Conservation (phyloP, 768 basidiomycete species). For the Podaxis pistillaris region DNA sequence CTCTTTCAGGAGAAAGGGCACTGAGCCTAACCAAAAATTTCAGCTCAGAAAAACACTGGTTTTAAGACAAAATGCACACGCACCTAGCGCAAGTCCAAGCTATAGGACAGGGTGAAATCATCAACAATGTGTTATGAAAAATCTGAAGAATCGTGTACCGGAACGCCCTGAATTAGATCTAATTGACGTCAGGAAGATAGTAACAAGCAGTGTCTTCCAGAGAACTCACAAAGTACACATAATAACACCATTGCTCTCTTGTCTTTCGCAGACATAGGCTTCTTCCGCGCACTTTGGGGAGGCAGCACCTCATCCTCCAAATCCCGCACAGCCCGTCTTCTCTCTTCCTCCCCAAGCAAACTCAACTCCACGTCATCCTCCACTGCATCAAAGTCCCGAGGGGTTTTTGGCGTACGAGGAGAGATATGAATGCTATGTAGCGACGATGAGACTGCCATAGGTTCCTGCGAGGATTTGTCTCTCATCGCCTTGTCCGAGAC, state of each 20-base stretch:
- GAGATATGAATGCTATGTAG: conserved; percentile 58
- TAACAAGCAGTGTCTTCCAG: not conserved
- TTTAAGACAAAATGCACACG: conserved; percentile 15
- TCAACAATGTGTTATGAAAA: conserved; percentile 13
- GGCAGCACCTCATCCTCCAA: conserved; percentile 39
- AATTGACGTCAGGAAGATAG: conserved; percentile 14
- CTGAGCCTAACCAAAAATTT: conserved; percentile 59
- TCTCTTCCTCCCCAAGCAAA: conserved; percentile 57
- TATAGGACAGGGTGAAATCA: conserved; percentile 23
- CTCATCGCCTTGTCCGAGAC: conserved; percentile 37
- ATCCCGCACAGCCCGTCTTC: conserved; percentile 42
- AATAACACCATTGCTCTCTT: conserved; percentile 82
- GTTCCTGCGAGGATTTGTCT: conserved; percentile 34
- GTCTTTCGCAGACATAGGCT: conserved; percentile 67
- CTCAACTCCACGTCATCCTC: conserved; percentile 59
- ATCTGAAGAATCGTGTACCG: conserved; percentile 50
- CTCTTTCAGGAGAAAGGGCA: conserved; percentile 94
- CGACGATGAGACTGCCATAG: conserved; percentile 56
- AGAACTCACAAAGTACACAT: conserved; percentile 76
- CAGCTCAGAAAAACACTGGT: conserved; percentile 9
- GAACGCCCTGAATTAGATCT: conserved; percentile 88
- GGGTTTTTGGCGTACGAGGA: conserved; percentile 48
- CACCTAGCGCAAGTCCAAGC: conserved; percentile 89
- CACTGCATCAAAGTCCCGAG: conserved; percentile 34
- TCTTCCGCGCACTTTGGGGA: conserved; percentile 28